phyloP scores from a whole-genome alignment of 2,329 filamentous ascomycete species.

The Arthrobotrys sinensis region DNA sequence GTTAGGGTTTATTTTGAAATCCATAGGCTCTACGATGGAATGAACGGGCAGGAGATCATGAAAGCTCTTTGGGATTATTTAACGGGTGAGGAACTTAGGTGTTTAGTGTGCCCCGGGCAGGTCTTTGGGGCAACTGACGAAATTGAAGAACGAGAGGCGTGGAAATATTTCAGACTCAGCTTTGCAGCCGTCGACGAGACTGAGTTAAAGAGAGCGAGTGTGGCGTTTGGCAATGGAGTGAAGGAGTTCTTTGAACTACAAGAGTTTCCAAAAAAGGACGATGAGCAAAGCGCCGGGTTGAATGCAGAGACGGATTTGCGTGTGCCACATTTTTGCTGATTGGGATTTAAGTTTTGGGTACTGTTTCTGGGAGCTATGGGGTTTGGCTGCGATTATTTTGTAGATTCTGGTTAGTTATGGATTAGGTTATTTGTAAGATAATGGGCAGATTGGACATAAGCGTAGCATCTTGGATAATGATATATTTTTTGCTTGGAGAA shows the following conservation, averaged over 20 bases:
- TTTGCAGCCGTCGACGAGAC: slow-evolving; percentile 87
- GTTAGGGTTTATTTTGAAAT: slow-evolving; percentile 78
- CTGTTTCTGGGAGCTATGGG: slow-evolving; percentile 16
- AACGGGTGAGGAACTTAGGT: slow-evolving; percentile 66
- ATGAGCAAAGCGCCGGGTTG: slow-evolving; percentile 9
- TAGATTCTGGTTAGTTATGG: not conserved
- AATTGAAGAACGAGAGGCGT: slow-evolving; percentile 74
- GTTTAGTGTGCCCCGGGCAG: slow-evolving; percentile 77
- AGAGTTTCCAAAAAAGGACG: slow-evolving; percentile 40
- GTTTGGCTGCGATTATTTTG: slow-evolving; percentile 8
- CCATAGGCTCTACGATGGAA: slow-evolving; percentile 76
- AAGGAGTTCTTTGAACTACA: slow-evolving; percentile 81
- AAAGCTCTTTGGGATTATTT: slow-evolving; percentile 62
- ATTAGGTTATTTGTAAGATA: slow-evolving; percentile 28
- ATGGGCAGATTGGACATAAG: slow-evolving; percentile 11
- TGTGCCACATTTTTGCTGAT: slow-evolving; percentile 33
- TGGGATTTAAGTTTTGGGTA: not conserved
- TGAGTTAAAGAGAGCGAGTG: slow-evolving; percentile 75
- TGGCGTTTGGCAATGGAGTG: slow-evolving; percentile 78
- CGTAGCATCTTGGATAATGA: slow-evolving; percentile 4
- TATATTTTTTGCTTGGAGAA: not conserved
- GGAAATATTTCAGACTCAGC: slow-evolving; percentile 82
- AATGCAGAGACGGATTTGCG: slow-evolving; percentile 21
- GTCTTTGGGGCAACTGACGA: slow-evolving; percentile 80
- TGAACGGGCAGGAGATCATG: slow-evolving; percentile 62